These are phyloP conservation scores for Juglanconis sp. DNA, from an alignment of 2,329 filamentous ascomycete species.

Conservation along the genomic window DNA sequence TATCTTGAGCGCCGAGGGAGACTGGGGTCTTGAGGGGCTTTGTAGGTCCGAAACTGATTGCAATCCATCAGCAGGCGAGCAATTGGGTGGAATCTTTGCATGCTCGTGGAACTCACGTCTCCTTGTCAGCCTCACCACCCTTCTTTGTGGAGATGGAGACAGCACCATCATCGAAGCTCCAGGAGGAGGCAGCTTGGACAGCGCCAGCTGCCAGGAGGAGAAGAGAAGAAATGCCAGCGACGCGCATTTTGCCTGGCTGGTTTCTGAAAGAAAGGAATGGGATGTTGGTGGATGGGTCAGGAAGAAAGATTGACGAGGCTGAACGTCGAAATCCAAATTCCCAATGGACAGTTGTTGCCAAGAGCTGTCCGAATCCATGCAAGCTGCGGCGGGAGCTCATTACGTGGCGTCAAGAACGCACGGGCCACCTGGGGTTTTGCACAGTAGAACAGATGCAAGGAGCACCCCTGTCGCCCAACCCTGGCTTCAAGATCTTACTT, in stretches of 20 bases:
- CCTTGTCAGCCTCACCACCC: conserved; percentile 52
- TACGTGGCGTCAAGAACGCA: conserved; percentile 18
- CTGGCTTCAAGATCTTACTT: background rate
- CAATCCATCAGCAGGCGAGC: conserved; percentile 20
- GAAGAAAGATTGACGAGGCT: conserved; percentile 3
- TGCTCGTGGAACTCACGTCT: conserved; percentile 54
- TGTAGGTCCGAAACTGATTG: conserved; percentile 54
- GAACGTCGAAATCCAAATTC: conserved; percentile 2
- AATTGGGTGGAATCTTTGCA: background rate
- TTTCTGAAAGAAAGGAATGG: conserved; percentile 1
- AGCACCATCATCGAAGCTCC: conserved; percentile 72
- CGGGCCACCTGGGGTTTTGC: background rate
- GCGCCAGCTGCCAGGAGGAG: conserved; percentile 48
- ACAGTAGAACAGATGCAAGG: background rate
- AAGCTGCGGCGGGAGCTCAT: conserved; percentile 3
- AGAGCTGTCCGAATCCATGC: conserved; percentile 1
- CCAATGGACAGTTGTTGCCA: conserved; percentile 13
- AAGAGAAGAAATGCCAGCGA: conserved; percentile 37
- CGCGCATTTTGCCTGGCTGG: conserved; percentile 34
- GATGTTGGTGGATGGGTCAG: background rate
- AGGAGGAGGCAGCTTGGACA: conserved; percentile 55
- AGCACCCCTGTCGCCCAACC: background rate
- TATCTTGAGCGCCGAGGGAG: conserved; percentile 63
- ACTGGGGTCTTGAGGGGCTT: conserved; percentile 62
- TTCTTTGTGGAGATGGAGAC: conserved; percentile 66